These are phyloP conservation scores for Cordyceps pruinosa DNA, from an alignment of 2,329 filamentous ascomycete species.

Conservation along the genomic window DNA sequence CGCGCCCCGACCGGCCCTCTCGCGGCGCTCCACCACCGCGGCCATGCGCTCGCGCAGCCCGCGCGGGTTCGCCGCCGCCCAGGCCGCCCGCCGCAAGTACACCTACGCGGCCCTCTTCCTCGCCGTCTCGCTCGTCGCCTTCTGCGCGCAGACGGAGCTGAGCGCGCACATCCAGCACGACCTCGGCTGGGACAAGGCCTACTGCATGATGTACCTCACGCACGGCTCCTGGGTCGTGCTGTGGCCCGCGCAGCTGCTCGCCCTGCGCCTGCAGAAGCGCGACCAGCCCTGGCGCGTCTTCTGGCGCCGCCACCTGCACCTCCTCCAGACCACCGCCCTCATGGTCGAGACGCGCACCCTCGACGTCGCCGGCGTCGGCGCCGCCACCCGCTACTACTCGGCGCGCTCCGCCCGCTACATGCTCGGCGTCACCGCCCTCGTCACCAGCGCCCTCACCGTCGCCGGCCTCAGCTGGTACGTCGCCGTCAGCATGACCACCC, in stretches of 20 bases:
- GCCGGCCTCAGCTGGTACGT: slow-evolving; percentile 94
- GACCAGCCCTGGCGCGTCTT: slow-evolving; percentile 75
- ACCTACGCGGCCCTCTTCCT: slow-evolving; percentile 82
- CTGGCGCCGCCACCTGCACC: slow-evolving; percentile 59
- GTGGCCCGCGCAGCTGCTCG: slow-evolving; percentile 76
- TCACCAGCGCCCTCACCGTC: slow-evolving; percentile 81
- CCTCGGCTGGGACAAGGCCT: slow-evolving; percentile 94
- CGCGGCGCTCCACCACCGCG: slow-evolving; percentile 44
- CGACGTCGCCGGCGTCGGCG: slow-evolving; percentile 47
- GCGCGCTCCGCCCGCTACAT: slow-evolving; percentile 59
- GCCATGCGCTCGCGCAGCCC: slow-evolving; percentile 75
- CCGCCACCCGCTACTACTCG: slow-evolving; percentile 28
- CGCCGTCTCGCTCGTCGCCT: slow-evolving; percentile 73
- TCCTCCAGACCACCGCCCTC: slow-evolving; percentile 51
- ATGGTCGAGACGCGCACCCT: slow-evolving; percentile 82
- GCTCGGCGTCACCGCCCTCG: slow-evolving; percentile 66
- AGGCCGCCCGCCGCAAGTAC: slow-evolving; percentile 68
- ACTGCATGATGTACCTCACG: slow-evolving; percentile 97
- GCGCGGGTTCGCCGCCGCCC: slow-evolving; percentile 34
- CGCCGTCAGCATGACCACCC: slow-evolving; percentile 86
- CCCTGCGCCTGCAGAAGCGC: slow-evolving; percentile 73
- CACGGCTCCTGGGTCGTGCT: slow-evolving; percentile 89
- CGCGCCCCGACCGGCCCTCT: slow-evolving; percentile 24
- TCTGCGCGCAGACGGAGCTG: slow-evolving; percentile 91
- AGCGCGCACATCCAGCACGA: slow-evolving; percentile 91